A percentile compares a stretch with the other conserved stretches of the same genome.
phyloP scores from a whole-genome alignment of 2,329 filamentous ascomycete genomes.

The Dactylella cylindrospora region DNA sequence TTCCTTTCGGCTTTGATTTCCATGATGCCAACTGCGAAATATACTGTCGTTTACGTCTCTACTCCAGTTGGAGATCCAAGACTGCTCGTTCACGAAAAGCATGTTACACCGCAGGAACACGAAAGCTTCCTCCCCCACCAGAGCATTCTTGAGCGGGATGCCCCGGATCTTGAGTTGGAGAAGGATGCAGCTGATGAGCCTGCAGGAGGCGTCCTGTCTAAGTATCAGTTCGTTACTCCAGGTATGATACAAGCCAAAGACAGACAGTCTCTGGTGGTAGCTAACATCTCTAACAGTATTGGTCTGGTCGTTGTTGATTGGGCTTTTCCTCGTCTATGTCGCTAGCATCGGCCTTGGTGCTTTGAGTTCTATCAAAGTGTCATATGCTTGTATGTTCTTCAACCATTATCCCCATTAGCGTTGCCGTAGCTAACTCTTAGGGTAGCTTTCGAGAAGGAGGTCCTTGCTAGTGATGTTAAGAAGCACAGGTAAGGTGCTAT shows the following conservation, averaged over 20 bases:
- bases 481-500: constrained; percentile 27
- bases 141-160: constrained; percentile 21
- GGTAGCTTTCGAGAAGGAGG: constrained; percentile 60
- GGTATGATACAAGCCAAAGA: constrained; percentile 69
- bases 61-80: constrained; percentile 43
- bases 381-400: constrained; percentile 28
- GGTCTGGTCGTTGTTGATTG: constrained; percentile 9
- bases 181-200: neutral
- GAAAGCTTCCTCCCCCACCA: constrained; percentile 26
- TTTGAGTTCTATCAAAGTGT: constrained; percentile 34
- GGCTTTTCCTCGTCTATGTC: constrained; percentile 12
- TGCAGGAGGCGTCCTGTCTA: constrained; percentile 67
- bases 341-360: constrained; percentile 12
- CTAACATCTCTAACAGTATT: constrained; percentile 5
- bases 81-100: constrained; percentile 22
- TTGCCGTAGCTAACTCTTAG: constrained; percentile 8
- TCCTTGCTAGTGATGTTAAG: constrained; percentile 10
- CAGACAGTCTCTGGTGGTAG: neutral
- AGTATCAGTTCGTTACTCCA: constrained; percentile 91
- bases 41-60: constrained; percentile 47
- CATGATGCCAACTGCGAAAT: constrained; percentile 46
- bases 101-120: constrained; percentile 20
- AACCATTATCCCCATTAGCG: neutral
- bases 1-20: constrained; percentile 48
- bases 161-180: neutral